phyloP scores from a whole-genome alignment of 2,329 filamentous ascomycete species.

The Teratosphaeria nubilosa region DNA sequence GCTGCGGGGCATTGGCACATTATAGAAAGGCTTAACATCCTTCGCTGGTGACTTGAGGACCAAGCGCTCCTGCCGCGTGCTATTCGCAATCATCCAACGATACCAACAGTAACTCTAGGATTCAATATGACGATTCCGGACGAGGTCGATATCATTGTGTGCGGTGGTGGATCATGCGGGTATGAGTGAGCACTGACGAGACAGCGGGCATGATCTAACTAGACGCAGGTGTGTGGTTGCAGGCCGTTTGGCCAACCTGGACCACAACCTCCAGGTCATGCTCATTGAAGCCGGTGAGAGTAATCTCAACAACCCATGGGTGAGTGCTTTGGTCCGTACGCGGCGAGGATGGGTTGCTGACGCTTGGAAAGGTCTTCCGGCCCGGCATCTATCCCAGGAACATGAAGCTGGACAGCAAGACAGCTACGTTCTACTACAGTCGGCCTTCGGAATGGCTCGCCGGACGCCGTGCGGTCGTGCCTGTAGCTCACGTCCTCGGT shows the following conservation, averaged over 20 bases:
- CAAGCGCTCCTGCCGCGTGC: background rate
- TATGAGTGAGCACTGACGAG: constrained; percentile 22
- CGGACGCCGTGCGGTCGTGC: constrained; percentile 63
- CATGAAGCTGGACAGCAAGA: constrained; percentile 73
- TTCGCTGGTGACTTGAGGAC: background rate
- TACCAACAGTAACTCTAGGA: background rate
- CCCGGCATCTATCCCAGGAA: constrained; percentile 67
- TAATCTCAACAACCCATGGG: constrained; percentile 69
- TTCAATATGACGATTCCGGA: constrained; percentile 54
- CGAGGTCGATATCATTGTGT: constrained; percentile 73
- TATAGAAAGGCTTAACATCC: background rate
- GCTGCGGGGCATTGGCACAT: background rate
- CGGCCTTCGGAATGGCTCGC: constrained; percentile 62
- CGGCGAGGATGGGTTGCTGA: background rate
- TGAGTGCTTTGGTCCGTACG: constrained; percentile 22
- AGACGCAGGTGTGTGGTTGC: constrained; percentile 37
- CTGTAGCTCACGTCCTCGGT: constrained; percentile 56
- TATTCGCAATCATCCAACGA: background rate
- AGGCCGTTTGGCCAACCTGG: constrained; percentile 58
- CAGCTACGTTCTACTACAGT: constrained; percentile 72
- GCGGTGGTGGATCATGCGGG: constrained; percentile 62
- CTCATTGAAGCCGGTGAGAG: constrained; percentile 62
- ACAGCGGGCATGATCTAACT: constrained; percentile 14
- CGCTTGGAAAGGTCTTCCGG: constrained; percentile 27
- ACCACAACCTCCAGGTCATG: constrained; percentile 61